Evolutionary conservation across 306 rosid genomes (phyloP).

Genomic region (Fragaria vesca): DNA sequence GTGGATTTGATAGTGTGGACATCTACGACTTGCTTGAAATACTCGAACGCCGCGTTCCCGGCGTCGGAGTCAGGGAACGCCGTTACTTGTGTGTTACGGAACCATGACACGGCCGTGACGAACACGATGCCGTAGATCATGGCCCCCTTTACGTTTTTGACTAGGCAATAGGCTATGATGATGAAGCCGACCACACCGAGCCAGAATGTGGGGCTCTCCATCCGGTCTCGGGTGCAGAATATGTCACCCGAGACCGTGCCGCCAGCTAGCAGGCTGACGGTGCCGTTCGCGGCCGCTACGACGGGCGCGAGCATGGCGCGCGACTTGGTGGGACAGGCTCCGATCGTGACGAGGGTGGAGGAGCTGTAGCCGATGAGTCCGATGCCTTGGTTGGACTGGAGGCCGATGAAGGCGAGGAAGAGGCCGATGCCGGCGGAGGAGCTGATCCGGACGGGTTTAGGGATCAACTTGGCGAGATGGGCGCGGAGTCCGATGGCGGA

Average conservation of each 20-base stretch:
- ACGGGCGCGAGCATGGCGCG: slow-evolving; percentile 73
- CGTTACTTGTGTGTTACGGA: slow-evolving; percentile 73
- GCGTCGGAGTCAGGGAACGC: slow-evolving; percentile 58
- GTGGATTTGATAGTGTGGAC: slow-evolving; percentile 68
- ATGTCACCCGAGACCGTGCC: slow-evolving; percentile 65
- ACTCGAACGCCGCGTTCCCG: slow-evolving; percentile 56
- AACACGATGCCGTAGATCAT: slow-evolving; percentile 90
- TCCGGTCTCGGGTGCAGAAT: slow-evolving; percentile 50
- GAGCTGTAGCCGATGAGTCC: slow-evolving; percentile 78
- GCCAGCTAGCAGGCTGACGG: slow-evolving; percentile 46
- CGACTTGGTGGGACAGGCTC: slow-evolving; percentile 63
- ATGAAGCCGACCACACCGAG: slow-evolving; percentile 81
- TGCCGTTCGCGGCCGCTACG: slow-evolving; percentile 52
- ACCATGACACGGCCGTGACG: slow-evolving; percentile 90
- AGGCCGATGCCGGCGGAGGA: slow-evolving; percentile 98
- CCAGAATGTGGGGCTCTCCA: slow-evolving; percentile 97
- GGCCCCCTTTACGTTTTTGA: slow-evolving; percentile 77
- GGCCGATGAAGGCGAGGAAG: slow-evolving; percentile 85
- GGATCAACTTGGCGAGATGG: slow-evolving; percentile 73
- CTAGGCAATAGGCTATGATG: slow-evolving; percentile 70
- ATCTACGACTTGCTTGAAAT: slow-evolving; percentile 83
- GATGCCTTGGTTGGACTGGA: slow-evolving; percentile 79
- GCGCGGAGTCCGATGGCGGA: slow-evolving; percentile 79
- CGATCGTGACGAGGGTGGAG: slow-evolving; percentile 68
- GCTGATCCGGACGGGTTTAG: slow-evolving; percentile 89